These are phyloP conservation scores for Thuja plicata DNA, from an alignment of 83 land plant species.

Conservation along the genomic window DNA sequence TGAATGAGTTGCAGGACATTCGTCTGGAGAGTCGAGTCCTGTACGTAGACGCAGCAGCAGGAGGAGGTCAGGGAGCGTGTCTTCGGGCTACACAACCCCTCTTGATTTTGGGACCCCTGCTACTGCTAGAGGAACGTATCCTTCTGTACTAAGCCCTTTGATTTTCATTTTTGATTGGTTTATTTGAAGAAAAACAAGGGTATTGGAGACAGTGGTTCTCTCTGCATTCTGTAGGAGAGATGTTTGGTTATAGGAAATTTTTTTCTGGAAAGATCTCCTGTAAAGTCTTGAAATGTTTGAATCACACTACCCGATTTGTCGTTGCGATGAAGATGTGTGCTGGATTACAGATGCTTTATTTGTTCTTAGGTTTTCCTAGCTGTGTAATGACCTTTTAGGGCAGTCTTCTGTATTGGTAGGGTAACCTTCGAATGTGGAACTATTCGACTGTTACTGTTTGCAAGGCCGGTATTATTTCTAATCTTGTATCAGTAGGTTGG, in stretches of 20 bases:
- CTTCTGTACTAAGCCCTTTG: too few relatives aligned
- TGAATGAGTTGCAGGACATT: not conserved
- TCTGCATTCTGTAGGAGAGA: not conserved
- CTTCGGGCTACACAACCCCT: not conserved
- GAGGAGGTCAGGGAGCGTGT: not conserved
- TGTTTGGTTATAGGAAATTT: not conserved
- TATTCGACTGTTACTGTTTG: too few relatives aligned
- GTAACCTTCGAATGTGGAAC: not conserved
- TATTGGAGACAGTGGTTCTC: not conserved
- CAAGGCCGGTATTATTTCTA: not conserved
- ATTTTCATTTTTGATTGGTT: not conserved
- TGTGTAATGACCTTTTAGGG: not conserved
- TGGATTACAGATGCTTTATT: not conserved
- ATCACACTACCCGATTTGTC: not conserved
- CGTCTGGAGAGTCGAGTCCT: not conserved
- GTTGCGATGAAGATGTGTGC: not conserved
- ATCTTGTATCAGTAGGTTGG: not conserved
- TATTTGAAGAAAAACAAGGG: not conserved
- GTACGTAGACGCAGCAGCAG: not conserved
- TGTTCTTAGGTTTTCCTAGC: not conserved
- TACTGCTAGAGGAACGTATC: conserved; percentile 11
- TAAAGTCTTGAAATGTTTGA: too few relatives aligned
- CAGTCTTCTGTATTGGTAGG: not conserved
- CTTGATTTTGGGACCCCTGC: not conserved
- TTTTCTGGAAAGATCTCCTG: too few relatives aligned